phyloP scores from a whole-genome alignment of 306 rosid species.

The Inga leiocalycina region DNA sequence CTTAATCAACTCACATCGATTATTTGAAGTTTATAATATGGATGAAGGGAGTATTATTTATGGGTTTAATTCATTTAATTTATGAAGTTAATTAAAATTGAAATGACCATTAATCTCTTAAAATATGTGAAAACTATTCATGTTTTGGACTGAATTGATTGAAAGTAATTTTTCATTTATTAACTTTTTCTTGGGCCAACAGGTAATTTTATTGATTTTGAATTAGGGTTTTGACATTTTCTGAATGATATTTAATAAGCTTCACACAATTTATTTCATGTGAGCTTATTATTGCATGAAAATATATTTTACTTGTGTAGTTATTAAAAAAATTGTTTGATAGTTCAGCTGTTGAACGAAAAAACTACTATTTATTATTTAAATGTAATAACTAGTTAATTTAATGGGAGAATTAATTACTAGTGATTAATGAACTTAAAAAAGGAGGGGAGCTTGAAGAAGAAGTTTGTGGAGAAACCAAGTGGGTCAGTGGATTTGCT shows the following conservation, averaged over 20 bases:
- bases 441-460: not conserved
- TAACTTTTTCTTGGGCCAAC: not conserved
- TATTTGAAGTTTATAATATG: no score
- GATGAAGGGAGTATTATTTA: no score
- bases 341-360: not conserved
- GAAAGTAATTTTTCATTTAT: not conserved
- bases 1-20: no score
- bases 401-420: not conserved
- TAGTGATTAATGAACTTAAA: not conserved
- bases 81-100: not conserved
- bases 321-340: not conserved
- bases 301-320: not conserved
- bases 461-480: not conserved
- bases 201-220: not conserved
- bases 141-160: not conserved
- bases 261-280: not conserved
- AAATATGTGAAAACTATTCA: no score
- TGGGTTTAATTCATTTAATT: not conserved
- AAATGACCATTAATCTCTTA: no score
- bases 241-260: not conserved
- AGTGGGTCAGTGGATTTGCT: not conserved
- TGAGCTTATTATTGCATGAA: not conserved
- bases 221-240: not conserved
- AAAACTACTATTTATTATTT: not conserved
- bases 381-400: not conserved